Evolutionary conservation across 1,139 yeast species (phyloP), one percentile per base, ranked within the genome.

Genomic region (Tardiomyces blankii): DNA sequence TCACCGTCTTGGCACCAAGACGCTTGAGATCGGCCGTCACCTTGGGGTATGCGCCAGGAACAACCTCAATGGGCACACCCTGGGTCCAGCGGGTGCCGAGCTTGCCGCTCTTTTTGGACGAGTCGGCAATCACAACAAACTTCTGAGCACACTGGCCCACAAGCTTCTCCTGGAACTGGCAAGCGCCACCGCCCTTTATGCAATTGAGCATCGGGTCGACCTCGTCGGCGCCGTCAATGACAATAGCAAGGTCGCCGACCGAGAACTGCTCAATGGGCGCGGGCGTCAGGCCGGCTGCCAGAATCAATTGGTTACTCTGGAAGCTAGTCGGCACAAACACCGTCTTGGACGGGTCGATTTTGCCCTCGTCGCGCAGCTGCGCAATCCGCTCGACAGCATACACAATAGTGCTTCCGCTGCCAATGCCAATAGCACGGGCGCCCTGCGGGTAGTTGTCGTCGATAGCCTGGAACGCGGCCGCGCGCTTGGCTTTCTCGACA

Each of bases 151-250:
- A 79, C 44, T 78, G 73, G 11, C 96, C 96, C 14, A 93, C 96
- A 47, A 93, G 73, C 67, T 93, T 93, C 65, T 93, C 99, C 68
- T 91, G 98, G 70, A 93, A 83, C 53, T 88, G 72, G 66, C 99
- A 93, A 1, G 96, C 99, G 39, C 99, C 99, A 43, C 99, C 99
- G 52, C 99, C 99, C 67, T 93, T 93, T 64, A 93, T 93, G 58
- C 91, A 79, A 61, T 88, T 86, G 57, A 91, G 73, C 18, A 73
- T 61, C 7, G 77, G 61, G 62, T 91, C 98, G 47, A 89, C 93
- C 64, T 93, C 99, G 66, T 93, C 99, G 8, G 98, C 98, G 40
- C 99, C 99, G 64, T 93, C 99, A 62, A 93, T 91, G 2, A 96
- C 96, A 56, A 91, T 79, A 61, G 91, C 98, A 40, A 93, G 69